phyloP scores from a whole-genome alignment of 2,329 filamentous ascomycete species.

The Sporothrix curviconia region DNA sequence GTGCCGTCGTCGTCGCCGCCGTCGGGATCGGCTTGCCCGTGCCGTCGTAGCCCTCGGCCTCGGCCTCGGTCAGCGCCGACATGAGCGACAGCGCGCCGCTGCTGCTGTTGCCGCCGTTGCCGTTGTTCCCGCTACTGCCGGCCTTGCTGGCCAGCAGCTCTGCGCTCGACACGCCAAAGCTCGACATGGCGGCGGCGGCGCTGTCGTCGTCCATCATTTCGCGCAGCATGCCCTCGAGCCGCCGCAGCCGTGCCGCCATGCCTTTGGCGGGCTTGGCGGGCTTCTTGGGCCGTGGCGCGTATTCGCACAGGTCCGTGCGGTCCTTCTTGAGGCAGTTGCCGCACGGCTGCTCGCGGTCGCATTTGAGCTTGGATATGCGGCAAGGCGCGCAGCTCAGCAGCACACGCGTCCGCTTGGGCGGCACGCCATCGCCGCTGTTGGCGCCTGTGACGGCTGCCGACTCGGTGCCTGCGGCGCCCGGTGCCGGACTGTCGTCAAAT shows the following conservation, averaged over 20 bases:
- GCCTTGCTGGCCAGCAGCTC: conserved; percentile 11
- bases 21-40: conserved; percentile 16
- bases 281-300: conserved; percentile 41
- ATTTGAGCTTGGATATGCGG: conserved; percentile 50
- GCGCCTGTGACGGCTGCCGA: background rate
- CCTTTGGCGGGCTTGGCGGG: conserved; percentile 34
- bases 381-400: conserved; percentile 48
- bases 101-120: too few relatives aligned
- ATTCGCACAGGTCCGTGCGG: conserved; percentile 39
- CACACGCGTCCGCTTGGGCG: conserved; percentile 40
- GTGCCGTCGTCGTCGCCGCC: background rate
- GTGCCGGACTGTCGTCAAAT: background rate
- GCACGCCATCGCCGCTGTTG: background rate
- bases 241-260: conserved; percentile 48
- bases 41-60: conserved; percentile 18
- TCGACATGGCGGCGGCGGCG: conserved; percentile 14
- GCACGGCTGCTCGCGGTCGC: conserved; percentile 47
- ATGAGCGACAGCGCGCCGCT: background rate
- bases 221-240: conserved; percentile 53
- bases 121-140: too few relatives aligned
- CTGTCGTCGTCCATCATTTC: conserved; percentile 40
- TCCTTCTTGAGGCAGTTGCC: conserved; percentile 46
- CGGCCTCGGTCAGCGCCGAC: background rate
- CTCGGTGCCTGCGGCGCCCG: background rate
- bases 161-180: conserved; percentile 12